Evolutionary conservation across 768 basidiomycete species (phyloP).

Genomic region (Suillus weaverae): DNA sequence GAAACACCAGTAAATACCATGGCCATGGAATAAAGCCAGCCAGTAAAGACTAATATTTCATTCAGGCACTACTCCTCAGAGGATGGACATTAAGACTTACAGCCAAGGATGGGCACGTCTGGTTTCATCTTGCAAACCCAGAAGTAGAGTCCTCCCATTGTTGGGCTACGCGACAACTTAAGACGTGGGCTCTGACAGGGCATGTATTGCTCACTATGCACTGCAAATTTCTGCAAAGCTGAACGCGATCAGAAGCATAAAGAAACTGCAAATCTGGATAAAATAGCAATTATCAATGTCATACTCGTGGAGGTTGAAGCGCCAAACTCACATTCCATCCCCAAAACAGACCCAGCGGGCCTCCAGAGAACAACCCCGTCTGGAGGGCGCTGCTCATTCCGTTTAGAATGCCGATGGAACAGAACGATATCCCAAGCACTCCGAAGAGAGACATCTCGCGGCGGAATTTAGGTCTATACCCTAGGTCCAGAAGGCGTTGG

Average conservation of each 20-base stretch:
- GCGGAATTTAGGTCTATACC: slow-evolving; percentile 56
- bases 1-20: slow-evolving; percentile 62
- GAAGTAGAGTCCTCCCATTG: slow-evolving; percentile 61
- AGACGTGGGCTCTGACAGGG: neutral
- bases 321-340: slow-evolving; percentile 53
- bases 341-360: slow-evolving; percentile 60
- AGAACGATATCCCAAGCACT: slow-evolving; percentile 60
- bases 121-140: slow-evolving; percentile 66
- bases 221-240: slow-evolving; percentile 61
- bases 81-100: slow-evolving; percentile 30
- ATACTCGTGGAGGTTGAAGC: neutral
- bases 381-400: slow-evolving; percentile 63
- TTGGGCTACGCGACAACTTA: slow-evolving; percentile 38
- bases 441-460: slow-evolving; percentile 61
- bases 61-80: neutral
- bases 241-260: slow-evolving; percentile 58
- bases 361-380: slow-evolving; percentile 58
- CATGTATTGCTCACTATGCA: slow-evolving; percentile 43
- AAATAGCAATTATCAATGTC: neutral
- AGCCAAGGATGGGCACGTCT: slow-evolving; percentile 51
- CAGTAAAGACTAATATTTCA: slow-evolving; percentile 42
- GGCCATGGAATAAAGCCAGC: slow-evolving; percentile 61
- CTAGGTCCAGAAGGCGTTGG: slow-evolving; percentile 48
- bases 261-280: slow-evolving; percentile 50
- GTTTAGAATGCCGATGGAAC: slow-evolving; percentile 59